phyloP scores from a whole-genome alignment of 2,329 filamentous ascomycete genomes.

The Davidsoniella virescens region DNA sequence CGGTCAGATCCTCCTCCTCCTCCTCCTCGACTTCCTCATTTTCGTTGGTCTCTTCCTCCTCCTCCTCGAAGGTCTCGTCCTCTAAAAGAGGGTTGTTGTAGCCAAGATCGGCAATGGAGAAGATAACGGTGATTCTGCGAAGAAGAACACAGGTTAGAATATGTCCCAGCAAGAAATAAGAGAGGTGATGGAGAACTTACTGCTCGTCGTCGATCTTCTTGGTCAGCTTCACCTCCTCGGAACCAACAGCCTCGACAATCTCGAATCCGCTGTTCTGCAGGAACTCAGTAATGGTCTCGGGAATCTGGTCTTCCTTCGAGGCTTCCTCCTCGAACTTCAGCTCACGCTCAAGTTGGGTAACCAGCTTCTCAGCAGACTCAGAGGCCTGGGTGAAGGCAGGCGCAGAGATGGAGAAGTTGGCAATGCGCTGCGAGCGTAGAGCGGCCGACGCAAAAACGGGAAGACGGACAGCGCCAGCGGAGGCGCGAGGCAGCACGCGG shows the following conservation, averaged over 20 bases:
- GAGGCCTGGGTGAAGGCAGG: slow-evolving; percentile 51
- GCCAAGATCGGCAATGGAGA: slow-evolving; percentile 72
- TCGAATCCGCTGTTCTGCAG: slow-evolving; percentile 72
- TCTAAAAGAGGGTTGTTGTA: slow-evolving; percentile 43
- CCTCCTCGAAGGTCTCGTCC: slow-evolving; percentile 37
- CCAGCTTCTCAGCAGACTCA: slow-evolving; percentile 38
- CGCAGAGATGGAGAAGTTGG: slow-evolving; percentile 24
- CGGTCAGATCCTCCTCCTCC: slow-evolving; percentile 30
- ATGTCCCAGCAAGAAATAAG: slow-evolving; percentile 7
- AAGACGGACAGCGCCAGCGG: slow-evolving; percentile 5
- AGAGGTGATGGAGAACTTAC: slow-evolving; percentile 32
- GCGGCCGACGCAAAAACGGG: slow-evolving; percentile 16
- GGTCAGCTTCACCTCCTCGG: slow-evolving; percentile 74
- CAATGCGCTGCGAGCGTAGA: slow-evolving; percentile 25
- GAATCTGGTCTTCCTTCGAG: slow-evolving; percentile 53
- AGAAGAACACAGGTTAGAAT: slow-evolving; percentile 6
- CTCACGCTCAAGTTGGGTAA: slow-evolving; percentile 63
- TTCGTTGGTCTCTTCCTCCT: slow-evolving; percentile 30
- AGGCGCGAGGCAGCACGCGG: slow-evolving; percentile 29
- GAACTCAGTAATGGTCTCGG: slow-evolving; percentile 72
- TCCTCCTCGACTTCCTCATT: slow-evolving; percentile 38
- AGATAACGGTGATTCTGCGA: slow-evolving; percentile 53
- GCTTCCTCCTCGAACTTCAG: slow-evolving; percentile 71
- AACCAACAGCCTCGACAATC: slow-evolving; percentile 64
- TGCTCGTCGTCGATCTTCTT: slow-evolving; percentile 77